Conservation (phyloP, 768 basidiomycete genomes). For the Gloeostereum incarnatum region DNA sequence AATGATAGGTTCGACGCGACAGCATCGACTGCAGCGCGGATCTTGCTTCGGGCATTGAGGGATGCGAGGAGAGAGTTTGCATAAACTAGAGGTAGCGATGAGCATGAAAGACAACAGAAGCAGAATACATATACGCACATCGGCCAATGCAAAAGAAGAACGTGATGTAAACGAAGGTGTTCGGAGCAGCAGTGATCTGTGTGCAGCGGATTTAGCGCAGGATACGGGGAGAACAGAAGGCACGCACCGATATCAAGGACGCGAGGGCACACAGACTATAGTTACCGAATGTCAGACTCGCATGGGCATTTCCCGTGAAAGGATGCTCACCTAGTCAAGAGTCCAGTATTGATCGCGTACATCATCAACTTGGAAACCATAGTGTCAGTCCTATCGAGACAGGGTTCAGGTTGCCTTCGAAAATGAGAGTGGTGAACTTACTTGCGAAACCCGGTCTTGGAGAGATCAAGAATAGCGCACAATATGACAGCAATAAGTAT, state of each 20-base stretch:
- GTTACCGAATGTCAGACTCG: not conserved
- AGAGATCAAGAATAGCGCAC: constrained; percentile 31
- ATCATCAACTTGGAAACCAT: constrained; percentile 42
- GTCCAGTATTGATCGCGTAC: constrained; percentile 45
- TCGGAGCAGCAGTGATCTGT: constrained; percentile 25
- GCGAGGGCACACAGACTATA: constrained; percentile 34
- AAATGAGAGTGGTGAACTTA: constrained; percentile 7
- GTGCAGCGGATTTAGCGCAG: constrained; percentile 12
- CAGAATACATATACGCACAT: constrained; percentile 19
- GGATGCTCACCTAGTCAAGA: constrained; percentile 21
- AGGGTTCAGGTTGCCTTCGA: not conserved
- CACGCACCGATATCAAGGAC: constrained; percentile 35
- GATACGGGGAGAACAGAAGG: not conserved
- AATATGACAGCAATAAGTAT: constrained; percentile 39
- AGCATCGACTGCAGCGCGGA: constrained; percentile 24
- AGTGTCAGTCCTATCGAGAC: constrained; percentile 26
- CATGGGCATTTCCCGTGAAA: not conserved
- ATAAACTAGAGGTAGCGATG: constrained; percentile 24
- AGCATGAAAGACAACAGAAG: not conserved
- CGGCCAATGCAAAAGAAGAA: constrained; percentile 49
- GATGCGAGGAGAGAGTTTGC: constrained; percentile 45
- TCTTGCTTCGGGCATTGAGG: constrained; percentile 33
- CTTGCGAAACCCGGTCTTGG: constrained; percentile 45
- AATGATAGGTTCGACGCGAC: constrained; percentile 10
- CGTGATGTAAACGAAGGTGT: constrained; percentile 35